Evolutionary conservation across 805 yeast genomes (phyloP).

Genomic region (Hanseniaspora occidentalis): DNA sequence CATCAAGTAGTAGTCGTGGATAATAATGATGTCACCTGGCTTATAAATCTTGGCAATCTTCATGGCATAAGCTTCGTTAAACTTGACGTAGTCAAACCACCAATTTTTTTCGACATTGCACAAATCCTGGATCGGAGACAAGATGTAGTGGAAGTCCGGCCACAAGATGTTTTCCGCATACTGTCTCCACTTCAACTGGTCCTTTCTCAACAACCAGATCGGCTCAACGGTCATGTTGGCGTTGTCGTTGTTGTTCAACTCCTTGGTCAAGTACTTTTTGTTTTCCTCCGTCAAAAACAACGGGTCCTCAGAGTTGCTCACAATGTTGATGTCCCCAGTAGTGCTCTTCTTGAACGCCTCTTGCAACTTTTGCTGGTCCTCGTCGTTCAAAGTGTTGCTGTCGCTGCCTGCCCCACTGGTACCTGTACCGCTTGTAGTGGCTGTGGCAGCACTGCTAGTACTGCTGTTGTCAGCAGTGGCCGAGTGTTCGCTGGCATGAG

Average conservation of each 20-base stretch:
- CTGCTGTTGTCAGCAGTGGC: neutral
- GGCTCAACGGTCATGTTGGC: constrained; percentile 56
- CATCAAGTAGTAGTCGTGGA: constrained; percentile 80
- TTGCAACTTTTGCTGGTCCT: constrained; percentile 1
- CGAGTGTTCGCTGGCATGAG: constrained; percentile 2
- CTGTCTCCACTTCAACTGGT: constrained; percentile 73
- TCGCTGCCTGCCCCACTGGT: constrained; percentile 1
- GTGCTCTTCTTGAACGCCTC: neutral
- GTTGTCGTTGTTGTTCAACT: constrained; percentile 29
- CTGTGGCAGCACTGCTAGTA: neutral
- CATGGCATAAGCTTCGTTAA: constrained; percentile 83
- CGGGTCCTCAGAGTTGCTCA: constrained; percentile 44
- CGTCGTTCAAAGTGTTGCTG: constrained; percentile 6
- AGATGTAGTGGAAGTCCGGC: constrained; percentile 93
- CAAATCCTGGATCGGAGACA: constrained; percentile 60
- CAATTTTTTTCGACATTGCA: constrained; percentile 52
- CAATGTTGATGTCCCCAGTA: constrained; percentile 10
- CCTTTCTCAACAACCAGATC: constrained; percentile 73
- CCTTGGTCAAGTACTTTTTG: constrained; percentile 26
- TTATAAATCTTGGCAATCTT: constrained; percentile 58
- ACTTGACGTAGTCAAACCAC: constrained; percentile 80
- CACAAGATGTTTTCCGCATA: constrained; percentile 86
- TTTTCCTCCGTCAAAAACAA: constrained; percentile 45
- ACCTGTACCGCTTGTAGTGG: neutral
- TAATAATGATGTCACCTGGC: constrained; percentile 87